Percentiles rank a stretch among this genome's conserved stretches.
Conservation (phyloP, 2,329 filamentous ascomycete genomes). For the Calonectria hawksworthii region DNA sequence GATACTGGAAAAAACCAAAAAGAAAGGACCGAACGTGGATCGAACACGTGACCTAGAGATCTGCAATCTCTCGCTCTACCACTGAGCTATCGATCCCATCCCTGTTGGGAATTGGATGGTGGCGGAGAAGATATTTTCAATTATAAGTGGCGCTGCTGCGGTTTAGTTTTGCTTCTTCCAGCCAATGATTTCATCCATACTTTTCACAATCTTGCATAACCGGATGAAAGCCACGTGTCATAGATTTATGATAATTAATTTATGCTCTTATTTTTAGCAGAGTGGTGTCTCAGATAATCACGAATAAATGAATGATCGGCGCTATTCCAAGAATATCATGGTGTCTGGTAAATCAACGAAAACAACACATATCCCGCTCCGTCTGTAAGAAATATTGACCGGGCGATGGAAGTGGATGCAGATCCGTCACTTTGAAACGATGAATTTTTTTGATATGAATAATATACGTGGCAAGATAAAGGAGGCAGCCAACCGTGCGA, state of each 20-base stretch:
- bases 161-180: background rate
- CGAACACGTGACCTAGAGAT: conserved; percentile 21
- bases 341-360: background rate
- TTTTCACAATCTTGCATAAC: background rate
- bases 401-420: background rate
- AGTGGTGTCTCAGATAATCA: background rate
- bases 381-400: background rate
- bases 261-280: background rate
- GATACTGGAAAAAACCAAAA: background rate
- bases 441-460: background rate
- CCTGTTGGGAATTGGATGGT: background rate
- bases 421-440: background rate
- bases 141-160: background rate
- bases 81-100: conserved; percentile 22
- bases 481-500: background rate
- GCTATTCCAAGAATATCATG: background rate
- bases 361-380: background rate
- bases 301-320: background rate
- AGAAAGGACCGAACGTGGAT: conserved; percentile 17
- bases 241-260: background rate
- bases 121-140: background rate
- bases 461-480: background rate
- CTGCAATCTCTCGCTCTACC: conserved; percentile 25
- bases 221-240: background rate
- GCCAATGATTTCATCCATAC: background rate